A percentile compares a stretch with the other conserved stretches of the same genome.
Evolutionary conservation across 2,329 filamentous ascomycete species (phyloP).

Genomic region (Fusarium keratoplasticum): DNA sequence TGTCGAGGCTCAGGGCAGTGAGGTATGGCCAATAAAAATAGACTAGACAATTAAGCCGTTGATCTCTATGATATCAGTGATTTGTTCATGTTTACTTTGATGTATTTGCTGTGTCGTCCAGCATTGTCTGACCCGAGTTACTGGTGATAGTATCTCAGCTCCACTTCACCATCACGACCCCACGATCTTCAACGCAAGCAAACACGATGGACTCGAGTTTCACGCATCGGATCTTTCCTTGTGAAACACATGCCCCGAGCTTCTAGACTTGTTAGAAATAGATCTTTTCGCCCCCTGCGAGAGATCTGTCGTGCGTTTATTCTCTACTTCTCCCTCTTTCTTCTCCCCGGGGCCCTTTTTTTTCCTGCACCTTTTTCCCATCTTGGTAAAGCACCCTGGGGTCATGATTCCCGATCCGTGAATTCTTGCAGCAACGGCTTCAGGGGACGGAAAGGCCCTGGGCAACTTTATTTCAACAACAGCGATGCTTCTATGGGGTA

Average conservation of each 20-base stretch:
- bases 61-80: background rate
- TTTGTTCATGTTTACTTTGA: background rate
- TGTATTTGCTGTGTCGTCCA: background rate
- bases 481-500: background rate
- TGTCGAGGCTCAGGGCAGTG: background rate
- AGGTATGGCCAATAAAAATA: background rate
- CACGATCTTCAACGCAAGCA: background rate
- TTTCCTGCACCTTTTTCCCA: conserved; percentile 4
- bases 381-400: conserved; percentile 12
- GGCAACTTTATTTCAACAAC: conserved; percentile 36
- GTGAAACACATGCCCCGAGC: conserved; percentile 5
- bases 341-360: background rate
- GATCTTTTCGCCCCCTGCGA: conserved; percentile 6
- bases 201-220: background rate
- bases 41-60: background rate
- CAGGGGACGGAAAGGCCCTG: conserved; percentile 17
- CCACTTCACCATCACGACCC: background rate
- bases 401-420: conserved; percentile 32
- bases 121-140: background rate
- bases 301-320: conserved; percentile 20
- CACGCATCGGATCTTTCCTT: background rate
- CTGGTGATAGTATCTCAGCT: background rate
- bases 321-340: background rate
- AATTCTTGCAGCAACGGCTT: conserved; percentile 35
- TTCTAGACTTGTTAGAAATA: background rate